Percentiles rank a stretch among this genome's conserved stretches.
Conservation (phyloP, 1,284 basidiomycete genomes). For the Cryptococcus sp. region DNA sequence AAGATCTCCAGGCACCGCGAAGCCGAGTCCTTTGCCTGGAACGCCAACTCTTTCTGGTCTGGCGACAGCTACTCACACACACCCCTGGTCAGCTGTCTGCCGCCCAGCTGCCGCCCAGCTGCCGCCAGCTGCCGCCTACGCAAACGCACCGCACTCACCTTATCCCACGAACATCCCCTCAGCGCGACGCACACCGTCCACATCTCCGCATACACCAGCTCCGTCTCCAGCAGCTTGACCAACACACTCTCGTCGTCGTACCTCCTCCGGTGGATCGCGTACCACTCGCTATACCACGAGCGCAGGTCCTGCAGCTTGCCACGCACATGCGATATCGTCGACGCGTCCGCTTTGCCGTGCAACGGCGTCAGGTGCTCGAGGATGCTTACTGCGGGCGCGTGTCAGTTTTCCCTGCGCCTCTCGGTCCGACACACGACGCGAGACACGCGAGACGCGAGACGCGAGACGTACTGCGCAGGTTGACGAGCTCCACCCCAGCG, state of each 20-base stretch:
- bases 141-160: conserved; percentile 58
- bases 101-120: neutral
- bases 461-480: conserved; percentile 53
- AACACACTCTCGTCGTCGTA: conserved; percentile 72
- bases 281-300: conserved; percentile 81
- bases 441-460: neutral
- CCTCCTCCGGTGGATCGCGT: conserved; percentile 67
- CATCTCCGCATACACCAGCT: conserved; percentile 84
- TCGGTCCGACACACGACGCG: too few species aligned
- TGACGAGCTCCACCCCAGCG: conserved; percentile 81
- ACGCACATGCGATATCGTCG: conserved; percentile 77
- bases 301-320: conserved; percentile 68
- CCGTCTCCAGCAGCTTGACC: conserved; percentile 78
- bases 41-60: conserved; percentile 87
- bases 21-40: conserved; percentile 89
- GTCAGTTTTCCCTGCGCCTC: too few species aligned
- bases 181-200: conserved; percentile 91
- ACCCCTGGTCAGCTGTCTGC: neutral
- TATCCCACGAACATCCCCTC: conserved; percentile 86
- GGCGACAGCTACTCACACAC: conserved; percentile 53
- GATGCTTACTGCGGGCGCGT: conserved; percentile 52
- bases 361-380: conserved; percentile 81
- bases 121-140: too few species aligned
- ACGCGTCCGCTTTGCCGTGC: conserved; percentile 79
- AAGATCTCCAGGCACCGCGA: conserved; percentile 65